Evolutionary conservation across 805 yeast species (phyloP).

Genomic region (Saturnispora kantuleensis): DNA sequence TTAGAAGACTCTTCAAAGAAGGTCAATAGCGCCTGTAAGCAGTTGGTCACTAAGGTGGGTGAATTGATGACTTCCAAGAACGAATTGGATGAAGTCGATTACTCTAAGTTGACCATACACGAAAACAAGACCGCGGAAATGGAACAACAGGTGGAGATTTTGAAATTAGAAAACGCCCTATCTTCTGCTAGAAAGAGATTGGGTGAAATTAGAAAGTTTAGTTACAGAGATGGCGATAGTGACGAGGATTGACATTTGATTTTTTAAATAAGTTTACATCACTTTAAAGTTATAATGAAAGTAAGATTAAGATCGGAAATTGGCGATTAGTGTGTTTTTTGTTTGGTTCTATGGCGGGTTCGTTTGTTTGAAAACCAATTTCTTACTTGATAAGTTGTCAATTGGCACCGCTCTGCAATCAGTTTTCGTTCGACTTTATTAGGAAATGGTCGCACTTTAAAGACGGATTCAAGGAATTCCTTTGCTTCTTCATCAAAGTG

Average conservation of each 20-base stretch:
- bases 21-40: conserved; percentile 69
- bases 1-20: conserved; percentile 59
- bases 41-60: conserved; percentile 54
- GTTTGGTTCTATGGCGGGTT: conserved; percentile 6
- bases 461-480: conserved; percentile 6
- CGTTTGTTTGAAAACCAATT: conserved; percentile 15
- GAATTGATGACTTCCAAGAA: conserved; percentile 21
- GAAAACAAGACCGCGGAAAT: conserved; percentile 80
- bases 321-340: not conserved
- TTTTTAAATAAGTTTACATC: not conserved
- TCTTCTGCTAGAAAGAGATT: conserved; percentile 65
- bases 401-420: conserved; percentile 9
- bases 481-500: conserved; percentile 5
- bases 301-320: not conserved
- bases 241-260: conserved; percentile 33
- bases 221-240: conserved; percentile 52
- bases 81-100: conserved; percentile 41
- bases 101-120: conserved; percentile 56
- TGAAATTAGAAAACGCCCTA: conserved; percentile 70
- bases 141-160: conserved; percentile 89
- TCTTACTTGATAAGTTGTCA: conserved; percentile 11
- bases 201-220: conserved; percentile 74
- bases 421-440: conserved; percentile 11
- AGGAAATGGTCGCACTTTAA: conserved; percentile 8
- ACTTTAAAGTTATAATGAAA: not conserved